Percentiles rank a stretch among this genome's conserved stretches.
These are phyloP conservation scores for Gentiana dahurica DNA, from an alignment of 257 asterid genomes.

Conservation along the genomic window DNA sequence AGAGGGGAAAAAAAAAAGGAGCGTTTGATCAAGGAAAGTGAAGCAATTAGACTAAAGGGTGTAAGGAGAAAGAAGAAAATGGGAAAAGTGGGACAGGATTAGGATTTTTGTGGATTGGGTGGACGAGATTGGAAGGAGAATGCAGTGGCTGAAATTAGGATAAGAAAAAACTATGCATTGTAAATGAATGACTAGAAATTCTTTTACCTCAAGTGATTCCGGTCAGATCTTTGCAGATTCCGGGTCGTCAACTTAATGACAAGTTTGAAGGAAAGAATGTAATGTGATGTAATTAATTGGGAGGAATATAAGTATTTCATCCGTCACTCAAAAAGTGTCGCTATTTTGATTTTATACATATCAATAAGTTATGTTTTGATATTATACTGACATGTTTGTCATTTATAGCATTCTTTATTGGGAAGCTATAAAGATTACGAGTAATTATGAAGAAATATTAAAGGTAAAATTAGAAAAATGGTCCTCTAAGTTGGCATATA, in stretches of 20 bases:
- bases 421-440: no score
- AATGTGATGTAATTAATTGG: no score
- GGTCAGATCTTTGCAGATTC: constrained; percentile 4
- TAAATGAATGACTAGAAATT: constrained; percentile 6
- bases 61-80: neutral
- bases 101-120: constrained; percentile 19
- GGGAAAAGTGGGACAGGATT: constrained; percentile 7
- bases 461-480: no score
- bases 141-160: constrained; percentile 25
- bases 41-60: neutral
- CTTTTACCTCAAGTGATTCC: neutral
- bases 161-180: constrained; percentile 8
- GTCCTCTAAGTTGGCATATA: no score
- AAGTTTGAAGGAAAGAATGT: no score
- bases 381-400: no score
- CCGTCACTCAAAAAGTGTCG: no score
- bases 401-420: no score
- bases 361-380: no score
- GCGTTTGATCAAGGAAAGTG: constrained; percentile 3
- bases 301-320: no score
- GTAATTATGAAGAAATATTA: no score
- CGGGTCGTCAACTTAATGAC: neutral
- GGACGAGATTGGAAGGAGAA: constrained; percentile 15
- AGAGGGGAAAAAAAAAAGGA: constrained; percentile 7
- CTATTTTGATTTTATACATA: no score